Conservation (phyloP, 331 rosid species). For the Spiraea crenata region DNA sequence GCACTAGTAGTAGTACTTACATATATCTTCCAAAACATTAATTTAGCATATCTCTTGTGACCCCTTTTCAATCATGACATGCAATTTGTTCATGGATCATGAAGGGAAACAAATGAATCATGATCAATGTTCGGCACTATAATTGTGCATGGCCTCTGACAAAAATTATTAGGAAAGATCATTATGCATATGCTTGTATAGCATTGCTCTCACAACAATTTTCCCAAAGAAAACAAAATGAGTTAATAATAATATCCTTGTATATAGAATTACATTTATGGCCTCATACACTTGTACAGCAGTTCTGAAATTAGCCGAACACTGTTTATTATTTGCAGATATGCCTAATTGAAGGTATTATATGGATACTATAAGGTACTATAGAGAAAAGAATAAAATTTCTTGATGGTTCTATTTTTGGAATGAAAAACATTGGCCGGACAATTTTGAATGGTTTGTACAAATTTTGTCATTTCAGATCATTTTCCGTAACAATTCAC, state of each 20-base stretch:
- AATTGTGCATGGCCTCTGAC: constrained; percentile 12
- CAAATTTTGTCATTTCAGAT: neutral
- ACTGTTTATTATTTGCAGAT: too few relatives aligned
- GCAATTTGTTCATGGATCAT: neutral
- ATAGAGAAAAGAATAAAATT: too few relatives aligned
- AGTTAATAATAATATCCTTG: too few relatives aligned
- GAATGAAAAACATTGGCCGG: too few relatives aligned
- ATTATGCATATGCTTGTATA: neutral
- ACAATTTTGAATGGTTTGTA: too few relatives aligned
- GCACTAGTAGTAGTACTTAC: neutral
- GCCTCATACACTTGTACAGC: too few relatives aligned
- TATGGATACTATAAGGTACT: too few relatives aligned
- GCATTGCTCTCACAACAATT: neutral
- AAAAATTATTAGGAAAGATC: neutral
- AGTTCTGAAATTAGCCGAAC: too few relatives aligned
- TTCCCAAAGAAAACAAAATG: too few relatives aligned
- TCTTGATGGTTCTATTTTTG: too few relatives aligned
- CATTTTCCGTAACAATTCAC: neutral
- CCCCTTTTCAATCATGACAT: neutral
- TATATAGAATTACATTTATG: too few relatives aligned
- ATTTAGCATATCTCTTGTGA: constrained; percentile 7
- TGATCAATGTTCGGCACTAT: neutral
- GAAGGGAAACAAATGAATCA: neutral
- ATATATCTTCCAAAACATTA: neutral
- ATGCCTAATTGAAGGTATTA: too few relatives aligned